These are phyloP conservation scores for Liriodendron chinense DNA, from an alignment of 164 flowering plant species.

Conservation along the genomic window DNA sequence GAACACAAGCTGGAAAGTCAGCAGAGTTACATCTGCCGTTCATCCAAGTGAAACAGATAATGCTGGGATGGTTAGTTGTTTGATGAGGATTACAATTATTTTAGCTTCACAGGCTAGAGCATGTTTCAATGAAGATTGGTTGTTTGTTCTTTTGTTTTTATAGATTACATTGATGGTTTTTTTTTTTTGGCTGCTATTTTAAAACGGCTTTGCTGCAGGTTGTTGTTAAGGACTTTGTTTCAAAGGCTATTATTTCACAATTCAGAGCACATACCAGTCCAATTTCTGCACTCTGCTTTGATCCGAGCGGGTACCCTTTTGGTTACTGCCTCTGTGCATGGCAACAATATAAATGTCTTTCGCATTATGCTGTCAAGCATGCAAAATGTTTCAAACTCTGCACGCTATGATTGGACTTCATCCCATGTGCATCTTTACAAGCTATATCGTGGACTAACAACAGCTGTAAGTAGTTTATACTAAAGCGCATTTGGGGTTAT, in stretches of 20 bases:
- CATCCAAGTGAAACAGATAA: slow-evolving; percentile 63
- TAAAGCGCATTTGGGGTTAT: not conserved
- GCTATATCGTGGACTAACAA: slow-evolving; percentile 90
- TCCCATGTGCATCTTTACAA: slow-evolving; percentile 94
- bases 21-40: slow-evolving; percentile 36
- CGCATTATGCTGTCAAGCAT: slow-evolving; percentile 73
- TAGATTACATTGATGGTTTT: not conserved
- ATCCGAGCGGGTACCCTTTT: slow-evolving; percentile 91
- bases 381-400: slow-evolving; percentile 45
- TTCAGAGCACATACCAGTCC: slow-evolving; percentile 96
- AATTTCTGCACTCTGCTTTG: slow-evolving; percentile 91
- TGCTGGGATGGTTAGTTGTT: slow-evolving; percentile 75
- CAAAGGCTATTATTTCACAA: slow-evolving; percentile 73
- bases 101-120: not conserved
- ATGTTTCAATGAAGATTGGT: not conserved
- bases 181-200: not conserved
- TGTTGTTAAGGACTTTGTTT: slow-evolving; percentile 71
- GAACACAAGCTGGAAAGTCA: slow-evolving; percentile 66
- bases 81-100: not conserved
- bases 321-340: slow-evolving; percentile 93
- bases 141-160: not conserved
- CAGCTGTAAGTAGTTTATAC: slow-evolving; percentile 61
- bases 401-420: slow-evolving; percentile 66
- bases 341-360: slow-evolving; percentile 87
- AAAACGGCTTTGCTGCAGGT: slow-evolving; percentile 49